Base-by-base conservation (phyloP, 2,329 filamentous ascomycete species). In the Aspergillus candidus region DNA sequence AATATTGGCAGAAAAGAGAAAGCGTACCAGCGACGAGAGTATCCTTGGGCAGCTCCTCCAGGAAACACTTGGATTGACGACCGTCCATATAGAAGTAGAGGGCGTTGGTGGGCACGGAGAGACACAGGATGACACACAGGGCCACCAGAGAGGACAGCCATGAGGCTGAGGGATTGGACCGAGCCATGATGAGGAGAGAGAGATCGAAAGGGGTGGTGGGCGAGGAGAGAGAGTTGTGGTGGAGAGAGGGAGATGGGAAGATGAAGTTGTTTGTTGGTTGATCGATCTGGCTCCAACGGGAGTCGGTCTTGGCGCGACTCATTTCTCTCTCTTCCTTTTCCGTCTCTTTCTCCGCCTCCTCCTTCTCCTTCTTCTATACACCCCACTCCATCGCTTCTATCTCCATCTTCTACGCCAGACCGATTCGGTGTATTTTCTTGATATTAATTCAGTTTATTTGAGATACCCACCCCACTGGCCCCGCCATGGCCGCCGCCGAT, bases 81-180 rank as follows among this genome's bases (percentile, higher is more conserved):
- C 86, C 87, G 66, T 97, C 89, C 68, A 97, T 83, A 75, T 86
- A 97, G 77, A 98, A 94, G 81, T 94, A 91, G 47, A 98, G 79
- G 44, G 90, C 89, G 65, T 89, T 85, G 50, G 85, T 81, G 48
- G 82, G 81, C 31, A 76, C 62, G 37, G 78, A 65, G 48, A 76
- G 63, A 56, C 71, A 69, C 68, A 90, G 74, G 49, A 84, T 75
- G 61, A 88, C 74, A 54, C 88, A 69, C 47, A 85, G 70, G 50
- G 86, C 72, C 60, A 86, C 68, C 48, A 72, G 63, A 31, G 59
- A 62, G 32, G 61, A 57, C 38, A 68, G 61, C 63, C 68, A 69
- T 54, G 66, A 69, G 44, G 58, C 48, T 45, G 57, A 59, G 35
- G 58, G 59, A 47, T 56, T 57, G 54, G 58, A 63, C 37, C 54